Conservation (phyloP, 2,329 filamentous ascomycete species). For the Pseudogymnoascus sp. region DNA sequence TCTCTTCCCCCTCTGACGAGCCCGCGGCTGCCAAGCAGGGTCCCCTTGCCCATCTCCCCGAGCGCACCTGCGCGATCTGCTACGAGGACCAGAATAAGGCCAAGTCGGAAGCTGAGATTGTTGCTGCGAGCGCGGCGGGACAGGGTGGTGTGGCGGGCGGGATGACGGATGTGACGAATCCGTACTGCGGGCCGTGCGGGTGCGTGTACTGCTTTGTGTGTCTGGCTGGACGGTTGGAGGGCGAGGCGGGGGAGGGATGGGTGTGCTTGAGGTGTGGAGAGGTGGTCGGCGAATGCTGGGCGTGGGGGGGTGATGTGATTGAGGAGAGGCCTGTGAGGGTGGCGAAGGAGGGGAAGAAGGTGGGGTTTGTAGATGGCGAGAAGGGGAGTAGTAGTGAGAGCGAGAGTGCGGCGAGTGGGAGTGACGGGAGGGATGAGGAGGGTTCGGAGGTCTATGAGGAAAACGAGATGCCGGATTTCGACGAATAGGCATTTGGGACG, state of each 20-base stretch:
- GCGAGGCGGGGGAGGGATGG: constrained; percentile 92
- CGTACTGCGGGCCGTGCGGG: constrained; percentile 84
- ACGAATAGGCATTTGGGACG: constrained; percentile 4
- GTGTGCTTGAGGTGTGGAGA: constrained; percentile 82
- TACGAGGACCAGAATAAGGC: constrained; percentile 81
- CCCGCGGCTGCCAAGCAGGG: constrained; percentile 51
- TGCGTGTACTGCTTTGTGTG: constrained; percentile 97
- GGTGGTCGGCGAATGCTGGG: constrained; percentile 72
- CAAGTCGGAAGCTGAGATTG: constrained; percentile 64
- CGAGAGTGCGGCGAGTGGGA: constrained; percentile 11
- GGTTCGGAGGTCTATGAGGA: constrained; percentile 30
- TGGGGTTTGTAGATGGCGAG: constrained; percentile 48
- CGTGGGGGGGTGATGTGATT: constrained; percentile 86
- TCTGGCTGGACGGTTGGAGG: constrained; percentile 78
- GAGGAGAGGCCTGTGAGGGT: constrained; percentile 37
- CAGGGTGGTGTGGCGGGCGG: constrained; percentile 79
- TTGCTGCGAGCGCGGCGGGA: constrained; percentile 56
- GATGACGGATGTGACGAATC: constrained; percentile 90
- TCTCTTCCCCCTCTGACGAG: constrained; percentile 42
- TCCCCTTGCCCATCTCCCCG: constrained; percentile 77
- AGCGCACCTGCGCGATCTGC: constrained; percentile 92
- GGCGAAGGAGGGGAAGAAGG: constrained; percentile 41
- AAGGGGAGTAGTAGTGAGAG: constrained; percentile 13
- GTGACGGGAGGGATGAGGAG: constrained; percentile 16
- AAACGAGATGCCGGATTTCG: constrained; percentile 26